Percentiles rank a stretch among this genome's conserved stretches.
phyloP scores from a whole-genome alignment of 805 yeast genomes.

The Wickerhamomyces ciferrii region DNA sequence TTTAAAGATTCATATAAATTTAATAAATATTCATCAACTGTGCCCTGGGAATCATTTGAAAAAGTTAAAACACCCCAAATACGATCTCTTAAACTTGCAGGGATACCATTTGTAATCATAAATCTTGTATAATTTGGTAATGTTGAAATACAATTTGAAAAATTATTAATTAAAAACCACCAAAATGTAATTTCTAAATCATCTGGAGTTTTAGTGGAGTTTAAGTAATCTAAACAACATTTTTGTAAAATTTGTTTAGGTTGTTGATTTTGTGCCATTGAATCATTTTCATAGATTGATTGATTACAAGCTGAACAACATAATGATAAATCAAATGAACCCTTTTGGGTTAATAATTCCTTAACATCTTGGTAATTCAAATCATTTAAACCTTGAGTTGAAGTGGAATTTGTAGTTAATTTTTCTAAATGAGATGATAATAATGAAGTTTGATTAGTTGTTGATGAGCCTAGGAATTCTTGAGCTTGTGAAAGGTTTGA shows the following conservation, averaged over 20 bases:
- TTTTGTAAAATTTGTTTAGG: constrained; percentile 8
- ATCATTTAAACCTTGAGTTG: constrained; percentile 4
- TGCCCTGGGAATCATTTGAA: constrained; percentile 17
- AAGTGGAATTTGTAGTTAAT: constrained; percentile 3
- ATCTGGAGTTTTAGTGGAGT: constrained; percentile 5
- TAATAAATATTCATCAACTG: constrained; percentile 19
- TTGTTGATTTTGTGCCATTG: constrained; percentile 11
- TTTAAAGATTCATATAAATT: constrained; percentile 31
- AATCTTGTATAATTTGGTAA: constrained; percentile 43
- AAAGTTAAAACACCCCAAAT: constrained; percentile 34
- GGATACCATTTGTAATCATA: constrained; percentile 35
- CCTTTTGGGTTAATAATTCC: constrained; percentile 16
- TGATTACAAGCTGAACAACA: constrained; percentile 21
- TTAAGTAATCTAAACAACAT: constrained; percentile 17
- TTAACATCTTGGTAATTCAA: constrained; percentile 15
- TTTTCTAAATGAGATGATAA: constrained; percentile 1
- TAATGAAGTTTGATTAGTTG: not conserved
- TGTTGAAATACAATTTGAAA: constrained; percentile 37
- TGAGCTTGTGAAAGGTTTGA: not conserved
- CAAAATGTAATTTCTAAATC: constrained; percentile 35
- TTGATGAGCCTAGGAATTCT: not conserved
- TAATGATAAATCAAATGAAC: constrained; percentile 15
- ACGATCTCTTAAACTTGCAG: constrained; percentile 35
- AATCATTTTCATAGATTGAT: constrained; percentile 19
- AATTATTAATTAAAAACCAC: constrained; percentile 38